phyloP scores from a whole-genome alignment of 2,329 filamentous ascomycete species.

The Diaporthe velutina region DNA sequence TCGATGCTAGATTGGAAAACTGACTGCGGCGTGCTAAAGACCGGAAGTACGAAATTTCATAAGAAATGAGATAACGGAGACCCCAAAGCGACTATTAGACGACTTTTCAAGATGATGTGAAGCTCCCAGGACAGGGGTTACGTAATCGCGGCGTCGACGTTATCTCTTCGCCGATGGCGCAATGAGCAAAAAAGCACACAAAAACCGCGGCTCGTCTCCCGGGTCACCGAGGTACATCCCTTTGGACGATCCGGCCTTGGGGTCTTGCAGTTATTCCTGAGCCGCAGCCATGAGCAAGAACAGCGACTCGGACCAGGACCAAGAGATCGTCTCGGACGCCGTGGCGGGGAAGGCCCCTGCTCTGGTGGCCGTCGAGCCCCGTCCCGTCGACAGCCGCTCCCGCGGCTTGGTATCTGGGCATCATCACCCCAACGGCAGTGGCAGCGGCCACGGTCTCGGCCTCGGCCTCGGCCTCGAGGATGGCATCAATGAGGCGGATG shows the following conservation, averaged over 20 bases:
- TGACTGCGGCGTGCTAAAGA: not conserved
- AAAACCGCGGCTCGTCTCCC: not conserved
- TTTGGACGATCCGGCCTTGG: slow-evolving; percentile 17
- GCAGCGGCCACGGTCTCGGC: not conserved
- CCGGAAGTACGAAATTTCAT: not conserved
- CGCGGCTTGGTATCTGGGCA: slow-evolving; percentile 18
- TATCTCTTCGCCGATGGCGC: slow-evolving; percentile 28
- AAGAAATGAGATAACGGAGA: not conserved
- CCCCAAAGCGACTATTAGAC: not conserved
- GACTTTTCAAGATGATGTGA: not conserved
- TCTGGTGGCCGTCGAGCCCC: slow-evolving; percentile 26
- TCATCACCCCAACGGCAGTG: not conserved
- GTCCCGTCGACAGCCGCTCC: slow-evolving; percentile 1
- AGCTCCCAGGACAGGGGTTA: not conserved
- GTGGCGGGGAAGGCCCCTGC: slow-evolving; percentile 23
- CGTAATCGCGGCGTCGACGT: slow-evolving; percentile 27
- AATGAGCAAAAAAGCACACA: not conserved
- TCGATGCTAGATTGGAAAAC: no score
- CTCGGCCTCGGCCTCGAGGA: no score
- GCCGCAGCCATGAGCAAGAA: slow-evolving; percentile 29
- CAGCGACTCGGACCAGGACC: slow-evolving; percentile 32
- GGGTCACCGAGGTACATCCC: not conserved
- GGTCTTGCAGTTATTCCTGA: not conserved
- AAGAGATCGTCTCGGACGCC: not conserved
- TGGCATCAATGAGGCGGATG: not conserved